A percentile compares a stretch with the other conserved stretches of the same genome.
Evolutionary conservation across 2,329 filamentous ascomycete species (phyloP).

Genomic region (Ophiobolus disseminans): DNA sequence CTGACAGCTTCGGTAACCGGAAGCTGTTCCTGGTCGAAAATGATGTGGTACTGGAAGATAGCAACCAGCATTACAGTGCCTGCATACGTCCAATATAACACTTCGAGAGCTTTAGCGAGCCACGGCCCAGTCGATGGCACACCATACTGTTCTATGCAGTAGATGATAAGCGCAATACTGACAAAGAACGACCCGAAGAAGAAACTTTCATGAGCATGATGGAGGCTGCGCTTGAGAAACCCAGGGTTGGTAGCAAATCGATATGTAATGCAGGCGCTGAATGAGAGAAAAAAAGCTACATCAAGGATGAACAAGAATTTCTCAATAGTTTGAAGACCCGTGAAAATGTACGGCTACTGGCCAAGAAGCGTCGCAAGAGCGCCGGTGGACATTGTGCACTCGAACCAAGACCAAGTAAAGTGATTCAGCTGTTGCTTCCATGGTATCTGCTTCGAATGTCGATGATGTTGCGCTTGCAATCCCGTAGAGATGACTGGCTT

Average conservation of each 20-base stretch:
- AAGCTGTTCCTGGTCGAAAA: conserved; percentile 80
- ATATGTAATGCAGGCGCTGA: conserved; percentile 65
- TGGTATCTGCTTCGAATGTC: conserved; percentile 15
- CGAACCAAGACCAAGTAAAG: conserved; percentile 69
- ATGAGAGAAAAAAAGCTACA: conserved; percentile 66
- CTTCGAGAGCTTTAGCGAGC: conserved; percentile 65
- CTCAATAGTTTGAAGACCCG: conserved; percentile 68
- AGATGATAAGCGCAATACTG: conserved; percentile 57
- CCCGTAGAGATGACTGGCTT: conserved; percentile 7
- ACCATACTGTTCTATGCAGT: conserved; percentile 63
- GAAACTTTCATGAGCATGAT: conserved; percentile 71
- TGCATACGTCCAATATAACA: conserved; percentile 75
- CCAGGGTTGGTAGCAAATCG: conserved; percentile 62
- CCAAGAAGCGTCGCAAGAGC: conserved; percentile 69
- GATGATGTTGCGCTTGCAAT: conserved; percentile 6
- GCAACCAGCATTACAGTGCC: conserved; percentile 51
- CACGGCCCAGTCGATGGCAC: conserved; percentile 63
- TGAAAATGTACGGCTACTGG: conserved; percentile 66
- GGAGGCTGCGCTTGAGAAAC: conserved; percentile 61
- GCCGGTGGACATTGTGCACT: conserved; percentile 76
- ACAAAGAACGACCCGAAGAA: conserved; percentile 76
- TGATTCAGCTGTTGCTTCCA: conserved; percentile 31
- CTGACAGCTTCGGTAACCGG: conserved; percentile 48
- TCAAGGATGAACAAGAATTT: conserved; percentile 72
- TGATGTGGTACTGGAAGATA: conserved; percentile 98